Evolutionary conservation across 805 yeast genomes (phyloP), one percentile per base, ranked within the genome.

Genomic region (Yarrowia phangngaensis): DNA sequence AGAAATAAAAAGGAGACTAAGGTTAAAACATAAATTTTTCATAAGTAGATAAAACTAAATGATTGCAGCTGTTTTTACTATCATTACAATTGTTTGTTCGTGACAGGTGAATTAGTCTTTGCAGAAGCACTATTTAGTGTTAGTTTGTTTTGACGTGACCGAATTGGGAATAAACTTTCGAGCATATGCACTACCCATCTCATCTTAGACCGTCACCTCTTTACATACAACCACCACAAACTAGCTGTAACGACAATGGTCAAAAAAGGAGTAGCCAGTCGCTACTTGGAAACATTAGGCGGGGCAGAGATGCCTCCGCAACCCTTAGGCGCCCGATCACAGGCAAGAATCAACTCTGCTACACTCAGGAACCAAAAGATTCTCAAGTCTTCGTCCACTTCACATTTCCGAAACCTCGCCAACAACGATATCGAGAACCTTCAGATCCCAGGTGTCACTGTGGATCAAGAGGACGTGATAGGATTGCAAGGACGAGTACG

Each of bases 401-500:
- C 45, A 9, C 45, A 38, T 20, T 38, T 38, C 24, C 13, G 45
- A 6, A 43, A 22, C 41, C 40, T 29, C 19, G 30, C 50, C 16
- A 40, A 24, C 49, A 36, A 12, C 52, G 45, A 54, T 30, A 53
- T 48, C 36, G 51, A 53, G 6, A 41, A 29, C n/a, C 50, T 41
- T 27, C 41, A 22, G 17, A 38, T 61, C 16, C 58, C 65, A n/a
- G 63, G 63, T 4, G 59, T 65, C 45, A 50, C 64, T 8, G 56
- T 60, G 32, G 52, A 58, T 49, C 28, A 61, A 43, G 60, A 64
- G 30, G 65, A 66, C 53, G 62, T 58, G 26, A 40, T 61, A 13
- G 52, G 69, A 47, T 15, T 64, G 57, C 56, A 60, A 36, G 61
- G 66, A 2, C 57, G 66, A 15, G 53, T 59, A 20, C 57, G 66